Conservation (phyloP, 75 land plant genomes). For the Chamaecyparis obtusa region DNA sequence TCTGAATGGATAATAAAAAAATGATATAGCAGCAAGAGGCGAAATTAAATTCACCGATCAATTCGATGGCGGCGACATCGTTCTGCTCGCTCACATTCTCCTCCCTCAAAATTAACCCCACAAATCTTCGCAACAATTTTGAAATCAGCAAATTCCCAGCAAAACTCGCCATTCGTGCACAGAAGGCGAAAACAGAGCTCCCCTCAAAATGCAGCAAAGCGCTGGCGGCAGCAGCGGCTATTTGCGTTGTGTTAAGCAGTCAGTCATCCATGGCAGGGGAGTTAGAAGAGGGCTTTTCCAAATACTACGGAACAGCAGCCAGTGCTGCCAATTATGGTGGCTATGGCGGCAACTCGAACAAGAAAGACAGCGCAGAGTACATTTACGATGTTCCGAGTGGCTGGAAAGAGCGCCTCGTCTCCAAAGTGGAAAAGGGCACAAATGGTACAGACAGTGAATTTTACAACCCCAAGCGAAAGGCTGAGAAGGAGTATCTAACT, state of each 20-base stretch:
- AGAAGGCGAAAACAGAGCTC: neutral
- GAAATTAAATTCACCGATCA: neutral
- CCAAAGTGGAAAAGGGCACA: constrained; percentile 96
- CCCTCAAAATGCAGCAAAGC: constrained; percentile 18
- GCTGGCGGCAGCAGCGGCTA: constrained; percentile 26
- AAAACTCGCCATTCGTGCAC: neutral
- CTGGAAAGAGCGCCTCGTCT: constrained; percentile 95
- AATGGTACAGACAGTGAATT: constrained; percentile 98
- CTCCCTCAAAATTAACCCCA: neutral
- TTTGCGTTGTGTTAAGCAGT: constrained; percentile 29
- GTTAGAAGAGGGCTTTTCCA: constrained; percentile 23
- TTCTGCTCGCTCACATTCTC: neutral
- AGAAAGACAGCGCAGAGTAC: constrained; percentile 88
- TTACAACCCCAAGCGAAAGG: constrained; percentile 78
- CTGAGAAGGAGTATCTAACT: constrained; percentile 87
- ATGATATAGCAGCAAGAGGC: no score
- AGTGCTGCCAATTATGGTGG: constrained; percentile 97
- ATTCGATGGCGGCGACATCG: neutral
- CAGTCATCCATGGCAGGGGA: constrained; percentile 23
- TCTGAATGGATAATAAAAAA: no score
- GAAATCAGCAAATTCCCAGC: neutral
- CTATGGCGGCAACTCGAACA: constrained; percentile 84
- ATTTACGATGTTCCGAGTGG: constrained; percentile 85
- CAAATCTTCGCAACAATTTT: neutral
- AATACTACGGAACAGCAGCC: constrained; percentile 95